phyloP scores from a whole-genome alignment of 768 basidiomycete species.

The Lentinula edodes region DNA sequence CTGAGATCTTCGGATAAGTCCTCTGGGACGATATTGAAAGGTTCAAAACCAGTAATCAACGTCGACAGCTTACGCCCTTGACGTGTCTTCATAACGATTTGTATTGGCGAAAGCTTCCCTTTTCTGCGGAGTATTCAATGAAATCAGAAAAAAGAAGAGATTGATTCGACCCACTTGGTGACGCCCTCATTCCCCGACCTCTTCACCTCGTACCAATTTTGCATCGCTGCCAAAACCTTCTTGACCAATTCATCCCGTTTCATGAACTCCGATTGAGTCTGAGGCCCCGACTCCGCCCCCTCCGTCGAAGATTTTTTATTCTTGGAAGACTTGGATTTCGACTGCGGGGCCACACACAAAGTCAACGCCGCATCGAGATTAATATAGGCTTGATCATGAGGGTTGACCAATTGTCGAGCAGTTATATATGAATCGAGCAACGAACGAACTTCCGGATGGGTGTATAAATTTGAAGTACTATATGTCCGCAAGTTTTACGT shows the following conservation, averaged over 20 bases:
- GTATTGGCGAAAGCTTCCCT: slow-evolving; percentile 66
- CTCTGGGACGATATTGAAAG: slow-evolving; percentile 63
- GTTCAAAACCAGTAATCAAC: slow-evolving; percentile 73
- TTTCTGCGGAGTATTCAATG: slow-evolving; percentile 43
- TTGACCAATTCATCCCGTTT: slow-evolving; percentile 60
- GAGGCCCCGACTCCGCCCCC: neutral
- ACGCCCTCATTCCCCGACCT: slow-evolving; percentile 51
- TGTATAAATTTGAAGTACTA: slow-evolving; percentile 53
- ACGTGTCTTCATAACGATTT: slow-evolving; percentile 64
- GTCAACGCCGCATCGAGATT: slow-evolving; percentile 52
- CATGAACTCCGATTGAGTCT: slow-evolving; percentile 39
- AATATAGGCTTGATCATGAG: slow-evolving; percentile 61
- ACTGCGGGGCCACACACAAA: slow-evolving; percentile 29
- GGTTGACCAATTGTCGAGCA: slow-evolving; percentile 57
- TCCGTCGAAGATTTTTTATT: slow-evolving; percentile 3
- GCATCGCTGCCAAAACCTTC: slow-evolving; percentile 61
- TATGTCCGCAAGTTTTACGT: neutral
- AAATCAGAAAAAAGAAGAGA: neutral
- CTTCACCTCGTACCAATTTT: slow-evolving; percentile 64
- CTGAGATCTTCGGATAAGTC: slow-evolving; percentile 75
- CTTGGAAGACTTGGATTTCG: slow-evolving; percentile 23
- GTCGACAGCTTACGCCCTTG: slow-evolving; percentile 77
- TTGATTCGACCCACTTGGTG: slow-evolving; percentile 44
- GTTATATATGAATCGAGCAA: slow-evolving; percentile 60
- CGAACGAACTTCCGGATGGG: slow-evolving; percentile 47